Percentiles rank a stretch among this genome's conserved stretches.
phyloP scores from a whole-genome alignment of 2,329 filamentous ascomycete species.

The Fusarium stilboides region DNA sequence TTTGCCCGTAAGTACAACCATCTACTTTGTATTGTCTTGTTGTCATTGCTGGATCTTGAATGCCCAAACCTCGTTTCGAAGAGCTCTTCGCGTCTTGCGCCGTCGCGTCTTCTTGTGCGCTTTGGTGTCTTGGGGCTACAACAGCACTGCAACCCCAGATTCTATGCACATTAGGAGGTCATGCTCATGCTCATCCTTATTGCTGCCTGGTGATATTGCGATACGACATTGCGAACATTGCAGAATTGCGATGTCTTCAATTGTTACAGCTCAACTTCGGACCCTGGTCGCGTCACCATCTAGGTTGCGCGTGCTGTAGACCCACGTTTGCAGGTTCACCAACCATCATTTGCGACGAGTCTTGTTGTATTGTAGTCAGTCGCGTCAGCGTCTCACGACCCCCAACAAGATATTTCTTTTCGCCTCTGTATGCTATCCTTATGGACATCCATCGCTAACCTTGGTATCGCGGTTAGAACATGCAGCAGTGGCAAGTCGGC shows the following conservation, averaged over 20 bases:
- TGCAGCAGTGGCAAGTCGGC: constrained; percentile 75
- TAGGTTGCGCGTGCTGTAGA: constrained; percentile 46
- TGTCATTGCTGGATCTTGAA: constrained; percentile 29
- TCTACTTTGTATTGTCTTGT: constrained; percentile 24
- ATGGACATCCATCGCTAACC: constrained; percentile 38
- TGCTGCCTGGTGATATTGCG: not conserved
- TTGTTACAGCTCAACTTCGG: constrained; percentile 30
- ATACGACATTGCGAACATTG: constrained; percentile 6
- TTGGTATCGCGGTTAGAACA: constrained; percentile 60
- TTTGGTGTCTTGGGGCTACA: constrained; percentile 3
- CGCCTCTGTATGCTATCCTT: constrained; percentile 12
- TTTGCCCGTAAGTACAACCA: constrained; percentile 56
- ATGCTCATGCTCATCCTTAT: not conserved
- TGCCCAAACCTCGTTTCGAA: constrained; percentile 24
- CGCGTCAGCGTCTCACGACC: constrained; percentile 29
- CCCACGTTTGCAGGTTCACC: constrained; percentile 46
- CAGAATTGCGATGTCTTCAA: constrained; percentile 30
- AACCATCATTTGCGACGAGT: constrained; percentile 37
- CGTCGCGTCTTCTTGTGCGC: constrained; percentile 33
- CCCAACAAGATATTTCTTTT: constrained; percentile 25
- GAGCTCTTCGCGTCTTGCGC: constrained; percentile 34
- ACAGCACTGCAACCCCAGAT: not conserved
- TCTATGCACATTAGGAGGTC: not conserved
- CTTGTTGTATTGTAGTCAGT: constrained; percentile 27
- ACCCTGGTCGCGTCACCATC: constrained; percentile 49